Base-by-base conservation (phyloP, 805 yeast genomes). In the Wickerhamomyces pijperi region DNA sequence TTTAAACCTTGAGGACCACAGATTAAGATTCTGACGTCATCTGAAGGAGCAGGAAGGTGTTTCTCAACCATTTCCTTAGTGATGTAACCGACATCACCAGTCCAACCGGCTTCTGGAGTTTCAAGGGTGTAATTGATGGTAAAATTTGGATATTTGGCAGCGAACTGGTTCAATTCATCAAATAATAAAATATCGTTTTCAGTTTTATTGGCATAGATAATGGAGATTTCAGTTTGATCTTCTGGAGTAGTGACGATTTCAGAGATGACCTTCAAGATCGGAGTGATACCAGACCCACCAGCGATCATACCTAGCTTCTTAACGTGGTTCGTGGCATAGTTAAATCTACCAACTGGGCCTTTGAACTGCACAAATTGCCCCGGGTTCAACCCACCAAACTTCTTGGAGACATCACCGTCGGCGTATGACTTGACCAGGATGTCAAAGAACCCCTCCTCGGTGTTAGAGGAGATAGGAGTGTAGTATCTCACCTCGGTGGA, bases 241-340 rank as follows among this genome's bases (percentile, higher is more conserved):
- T 69, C 76, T 3, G 85, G 78, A 20, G 78, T 75, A 15, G 87
- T 81, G 44, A 81, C 73, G 37, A 82, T 68, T 42, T 72, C 72
- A 43, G 82, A 77, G 38, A 83, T 65, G 14, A 88, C 81, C 61
- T 87, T 94, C 53, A 82, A 69, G 61, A 85, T 78, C 31, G 97
- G 96, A 8, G 96, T 85, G 46, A 88, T 80, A 38, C 97, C 94
- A 0, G 90, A 76, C 16, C 94, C 94, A 48, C 92, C 94, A 7
- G 88, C 90, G 48, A 83, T 67, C 63, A 83, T 68, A 16, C 78
- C 76, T 41, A 83, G 66, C 43, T 76, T 73, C 44, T 70, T 70
- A 32, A 76, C 79, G 64, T 74, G 70, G 53, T 80, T 80, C 13
- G 64, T 49, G n/a, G 46, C 51, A 55, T 79, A 80, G 28, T 73